phyloP scores from a whole-genome alignment of 352 stramenopile genomes.

The Pythium dissotocum region DNA sequence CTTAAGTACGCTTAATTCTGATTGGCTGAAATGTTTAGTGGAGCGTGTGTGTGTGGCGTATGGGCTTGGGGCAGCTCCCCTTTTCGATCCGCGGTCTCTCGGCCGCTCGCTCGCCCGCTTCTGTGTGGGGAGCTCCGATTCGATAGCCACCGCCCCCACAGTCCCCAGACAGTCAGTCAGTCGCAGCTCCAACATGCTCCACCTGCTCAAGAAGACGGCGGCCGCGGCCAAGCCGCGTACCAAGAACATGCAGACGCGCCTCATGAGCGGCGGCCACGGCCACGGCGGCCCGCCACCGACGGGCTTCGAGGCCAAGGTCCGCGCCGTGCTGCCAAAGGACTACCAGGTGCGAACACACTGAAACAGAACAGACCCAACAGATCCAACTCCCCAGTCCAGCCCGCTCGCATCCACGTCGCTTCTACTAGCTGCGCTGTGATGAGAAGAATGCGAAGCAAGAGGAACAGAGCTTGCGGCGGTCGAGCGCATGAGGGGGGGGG shows the following conservation, averaged over 20 bases:
- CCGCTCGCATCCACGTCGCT: no score
- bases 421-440: not conserved
- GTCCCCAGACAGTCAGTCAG: constrained; percentile 19
- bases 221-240: constrained; percentile 46
- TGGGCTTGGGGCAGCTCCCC: not conserved
- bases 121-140: constrained; percentile 1
- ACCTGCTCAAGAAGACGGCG: constrained; percentile 76
- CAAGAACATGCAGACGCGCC: constrained; percentile 57
- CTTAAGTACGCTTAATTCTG: constrained; percentile 18
- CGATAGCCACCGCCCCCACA: not conserved
- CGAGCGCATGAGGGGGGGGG: not conserved
- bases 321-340: constrained; percentile 80
- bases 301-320: constrained; percentile 85
- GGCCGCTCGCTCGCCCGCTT: not conserved
- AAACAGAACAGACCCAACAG: not conserved
- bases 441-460: not conserved
- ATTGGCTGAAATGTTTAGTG: constrained; percentile 30
- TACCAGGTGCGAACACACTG: constrained; percentile 62
- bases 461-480: not conserved
- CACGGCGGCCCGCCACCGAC: constrained; percentile 58
- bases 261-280: constrained; percentile 74
- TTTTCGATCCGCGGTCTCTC: not conserved
- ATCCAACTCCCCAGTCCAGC: no score
- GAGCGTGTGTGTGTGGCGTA: constrained; percentile 13
- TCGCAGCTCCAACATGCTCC: constrained; percentile 50